Base-by-base conservation (phyloP, 805 yeast genomes). In the Torulaspora delbrueckii region DNA sequence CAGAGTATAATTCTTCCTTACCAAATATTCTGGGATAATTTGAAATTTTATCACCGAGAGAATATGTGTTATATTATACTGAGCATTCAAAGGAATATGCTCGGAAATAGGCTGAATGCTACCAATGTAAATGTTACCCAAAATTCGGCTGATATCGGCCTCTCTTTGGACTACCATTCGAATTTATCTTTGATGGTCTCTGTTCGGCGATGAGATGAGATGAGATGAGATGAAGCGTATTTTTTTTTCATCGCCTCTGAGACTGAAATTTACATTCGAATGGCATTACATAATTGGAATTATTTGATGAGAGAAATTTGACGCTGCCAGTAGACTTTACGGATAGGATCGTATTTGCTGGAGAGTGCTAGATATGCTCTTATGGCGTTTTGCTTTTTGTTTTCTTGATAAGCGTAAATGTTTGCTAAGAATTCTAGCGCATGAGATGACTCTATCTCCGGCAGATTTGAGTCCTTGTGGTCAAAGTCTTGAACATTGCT, bases 111-210 rank as follows among this genome's bases (percentile, higher is more conserved):
- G 85, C 41, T 76, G 78, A 16, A 83, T 69, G 0, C 93, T 79
- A 4, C 96, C 89, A 12, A 91, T 65, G 65, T 81, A 86, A 1
- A 91, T 74, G 7, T 82, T 82, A 22, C 95, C 95, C n/a, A 86
- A 65, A n/a, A 89, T 75, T 57, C 95, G 72, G 45, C 77, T 58
- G 8, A 59, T 34, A 47, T 62, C 65, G 2, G 57, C 50, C 18
- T 48, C 52, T n/a, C 38, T 38, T 23, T 47, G 45, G 25, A 39
- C 36, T 19, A 23, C 32, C 43, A 41, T 42, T 35, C 14, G 19
- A 18, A n/a, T 25, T 32, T 14, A 31, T 10, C 25, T 12, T 14
- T 37, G 18, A 19, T 26, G 9, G 19, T 19, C 22, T 19, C 6
- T 19, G 22, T 19, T 18, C 6, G 27, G 25, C 14, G 52, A 42